phyloP scores from a whole-genome alignment of 768 basidiomycete species.

The Trametes meyenii region DNA sequence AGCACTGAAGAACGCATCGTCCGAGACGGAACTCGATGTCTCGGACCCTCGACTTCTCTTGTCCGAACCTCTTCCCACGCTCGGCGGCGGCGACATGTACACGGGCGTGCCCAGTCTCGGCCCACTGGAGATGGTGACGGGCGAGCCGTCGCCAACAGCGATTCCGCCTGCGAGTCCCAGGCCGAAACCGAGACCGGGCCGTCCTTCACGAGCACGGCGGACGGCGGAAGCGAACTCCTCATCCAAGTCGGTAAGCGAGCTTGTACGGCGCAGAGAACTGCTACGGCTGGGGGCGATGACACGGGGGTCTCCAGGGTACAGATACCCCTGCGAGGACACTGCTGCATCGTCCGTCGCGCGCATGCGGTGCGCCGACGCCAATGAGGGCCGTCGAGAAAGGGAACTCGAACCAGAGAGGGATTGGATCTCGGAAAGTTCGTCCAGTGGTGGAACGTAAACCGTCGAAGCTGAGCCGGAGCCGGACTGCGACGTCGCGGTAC shows the following conservation, averaged over 20 bases:
- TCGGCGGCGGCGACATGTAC: conserved; percentile 50
- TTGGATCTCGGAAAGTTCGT: conserved; percentile 67
- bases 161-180: conserved; percentile 45
- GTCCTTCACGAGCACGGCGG: conserved; percentile 43
- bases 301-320: conserved; percentile 74
- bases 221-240: conserved; percentile 54
- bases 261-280: conserved; percentile 62
- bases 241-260: conserved; percentile 77
- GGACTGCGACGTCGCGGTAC: conserved; percentile 42
- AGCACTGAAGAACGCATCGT: conserved; percentile 51
- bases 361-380: conserved; percentile 60
- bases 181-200: conserved; percentile 49
- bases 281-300: conserved; percentile 71
- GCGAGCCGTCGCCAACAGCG: conserved; percentile 53
- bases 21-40: conserved; percentile 37
- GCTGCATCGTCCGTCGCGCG: conserved; percentile 77
- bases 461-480: conserved; percentile 67
- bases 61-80: conserved; percentile 34
- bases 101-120: conserved; percentile 48
- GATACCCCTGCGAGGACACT: conserved; percentile 63
- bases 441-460: conserved; percentile 77
- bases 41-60: conserved; percentile 32
- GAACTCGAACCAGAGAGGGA: conserved; percentile 49
- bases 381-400: conserved; percentile 47
- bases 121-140: conserved; percentile 75